Conservation (phyloP, 139 green algal genomes). For the Bryopsis sp. region DNA sequence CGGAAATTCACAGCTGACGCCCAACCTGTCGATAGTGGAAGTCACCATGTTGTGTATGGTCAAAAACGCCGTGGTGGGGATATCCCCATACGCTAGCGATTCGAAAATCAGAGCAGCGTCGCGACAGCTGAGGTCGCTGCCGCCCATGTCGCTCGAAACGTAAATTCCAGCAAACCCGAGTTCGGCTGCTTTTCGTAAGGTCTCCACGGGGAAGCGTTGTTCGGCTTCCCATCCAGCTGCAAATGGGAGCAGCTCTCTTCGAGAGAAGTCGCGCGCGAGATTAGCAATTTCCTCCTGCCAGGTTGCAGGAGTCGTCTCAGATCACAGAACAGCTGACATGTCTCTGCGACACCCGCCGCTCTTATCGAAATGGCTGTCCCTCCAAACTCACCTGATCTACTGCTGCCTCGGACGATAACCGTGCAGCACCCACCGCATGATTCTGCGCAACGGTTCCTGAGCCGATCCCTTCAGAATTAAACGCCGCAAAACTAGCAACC, state of each 20-base stretch:
- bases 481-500: too few relatives aligned
- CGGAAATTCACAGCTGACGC: too few relatives aligned
- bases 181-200: conserved; percentile 38
- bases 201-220: conserved; percentile 56
- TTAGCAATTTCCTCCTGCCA: conserved; percentile 36
- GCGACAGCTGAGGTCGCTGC: conserved; percentile 19
- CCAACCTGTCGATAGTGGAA: conserved; percentile 32
- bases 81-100: conserved; percentile 57
- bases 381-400: too few relatives aligned
- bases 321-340: too few relatives aligned
- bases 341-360: too few relatives aligned
- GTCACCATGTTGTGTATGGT: conserved; percentile 84
- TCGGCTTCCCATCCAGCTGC: conserved; percentile 49
- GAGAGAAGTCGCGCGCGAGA: conserved; percentile 45
- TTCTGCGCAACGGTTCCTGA: too few relatives aligned
- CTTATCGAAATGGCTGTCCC: too few relatives aligned
- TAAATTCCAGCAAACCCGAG: conserved; percentile 68
- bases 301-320: too few relatives aligned
- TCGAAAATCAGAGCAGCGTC: conserved; percentile 73
- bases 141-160: conserved; percentile 39
- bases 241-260: conserved; percentile 38
- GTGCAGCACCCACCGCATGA: too few relatives aligned
- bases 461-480: too few relatives aligned
- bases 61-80: conserved; percentile 64
- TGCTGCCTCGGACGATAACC: too few relatives aligned